These are phyloP conservation scores for Tranzscheliella williamsii DNA, from an alignment of 1,284 basidiomycete genomes.

Conservation along the genomic window DNA sequence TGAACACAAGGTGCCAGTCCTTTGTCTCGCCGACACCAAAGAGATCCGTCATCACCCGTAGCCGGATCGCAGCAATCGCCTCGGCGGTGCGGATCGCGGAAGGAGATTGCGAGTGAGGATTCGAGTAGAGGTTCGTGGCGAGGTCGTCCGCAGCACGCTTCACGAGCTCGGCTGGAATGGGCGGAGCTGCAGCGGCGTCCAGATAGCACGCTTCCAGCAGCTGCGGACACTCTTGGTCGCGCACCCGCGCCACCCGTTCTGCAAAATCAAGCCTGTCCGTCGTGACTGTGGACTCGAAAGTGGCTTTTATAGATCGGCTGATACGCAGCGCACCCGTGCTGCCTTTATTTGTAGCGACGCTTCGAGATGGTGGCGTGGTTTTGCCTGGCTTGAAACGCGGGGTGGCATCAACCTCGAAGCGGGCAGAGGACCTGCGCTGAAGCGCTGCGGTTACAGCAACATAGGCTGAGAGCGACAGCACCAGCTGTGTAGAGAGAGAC, in stretches of 20 bases:
- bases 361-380: no score
- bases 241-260: conserved; percentile 5
- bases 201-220: conserved; percentile 48
- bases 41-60: conserved; percentile 46
- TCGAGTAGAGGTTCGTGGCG: conserved; percentile 43
- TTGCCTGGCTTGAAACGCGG: no score
- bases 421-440: background rate
- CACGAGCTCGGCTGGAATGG: conserved; percentile 44
- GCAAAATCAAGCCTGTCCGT: conserved; percentile 1
- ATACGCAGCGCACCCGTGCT: no score
- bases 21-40: conserved; percentile 44
- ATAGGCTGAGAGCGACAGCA: background rate
- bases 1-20: conserved; percentile 47
- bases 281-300: no score
- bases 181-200: conserved; percentile 58
- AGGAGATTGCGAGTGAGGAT: conserved; percentile 59
- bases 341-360: no score
- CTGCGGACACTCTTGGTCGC: conserved; percentile 19
- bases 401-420: background rate
- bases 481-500: background rate
- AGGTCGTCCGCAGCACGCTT: conserved; percentile 27
- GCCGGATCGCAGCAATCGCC: conserved; percentile 38
- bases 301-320: no score
- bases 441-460: background rate
- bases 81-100: conserved; percentile 41